Percentiles rank a stretch among this genome's conserved stretches.
phyloP scores from a whole-genome alignment of 2,329 filamentous ascomycete genomes.

The Fusarium napiforme region DNA sequence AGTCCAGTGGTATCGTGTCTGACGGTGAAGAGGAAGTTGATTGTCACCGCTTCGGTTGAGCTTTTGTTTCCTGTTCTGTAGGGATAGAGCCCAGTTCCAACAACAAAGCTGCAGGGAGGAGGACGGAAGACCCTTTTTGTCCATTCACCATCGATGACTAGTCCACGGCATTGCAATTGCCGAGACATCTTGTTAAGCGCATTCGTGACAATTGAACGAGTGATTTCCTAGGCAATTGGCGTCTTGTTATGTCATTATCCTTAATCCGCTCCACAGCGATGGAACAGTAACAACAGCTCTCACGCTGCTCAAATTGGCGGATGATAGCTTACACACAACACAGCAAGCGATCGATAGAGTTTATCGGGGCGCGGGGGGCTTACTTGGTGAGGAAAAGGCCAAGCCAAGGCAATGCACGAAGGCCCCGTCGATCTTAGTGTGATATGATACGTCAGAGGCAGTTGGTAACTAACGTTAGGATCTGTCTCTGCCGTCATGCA shows the following conservation, averaged over 20 bases:
- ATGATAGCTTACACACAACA: slow-evolving; percentile 1
- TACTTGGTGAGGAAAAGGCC: slow-evolving; percentile 2
- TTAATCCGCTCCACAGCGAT: neutral
- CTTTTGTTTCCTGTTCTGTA: neutral
- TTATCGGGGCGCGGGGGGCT: neutral
- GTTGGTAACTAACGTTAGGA: neutral
- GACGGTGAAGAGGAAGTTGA: neutral
- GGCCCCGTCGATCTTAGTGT: slow-evolving; percentile 19
- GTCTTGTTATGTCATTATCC: slow-evolving; percentile 11
- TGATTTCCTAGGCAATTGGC: neutral
- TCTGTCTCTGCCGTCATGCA: neutral
- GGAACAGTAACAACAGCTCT: neutral
- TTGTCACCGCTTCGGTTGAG: slow-evolving; percentile 5
- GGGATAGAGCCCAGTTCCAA: slow-evolving; percentile 1
- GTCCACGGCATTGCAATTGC: slow-evolving; percentile 9
- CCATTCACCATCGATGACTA: neutral
- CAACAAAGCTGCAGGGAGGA: neutral
- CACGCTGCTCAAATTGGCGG: neutral
- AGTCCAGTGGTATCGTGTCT: neutral
- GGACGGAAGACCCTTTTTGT: neutral
- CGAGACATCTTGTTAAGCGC: slow-evolving; percentile 4
- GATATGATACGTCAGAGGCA: slow-evolving; percentile 31
- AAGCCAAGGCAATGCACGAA: neutral
- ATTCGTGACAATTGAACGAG: neutral
- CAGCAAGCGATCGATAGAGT: slow-evolving; percentile 14